These are phyloP conservation scores for Metahyphopichia silvanorum DNA, from an alignment of 805 yeast genomes.

Conservation along the genomic window DNA sequence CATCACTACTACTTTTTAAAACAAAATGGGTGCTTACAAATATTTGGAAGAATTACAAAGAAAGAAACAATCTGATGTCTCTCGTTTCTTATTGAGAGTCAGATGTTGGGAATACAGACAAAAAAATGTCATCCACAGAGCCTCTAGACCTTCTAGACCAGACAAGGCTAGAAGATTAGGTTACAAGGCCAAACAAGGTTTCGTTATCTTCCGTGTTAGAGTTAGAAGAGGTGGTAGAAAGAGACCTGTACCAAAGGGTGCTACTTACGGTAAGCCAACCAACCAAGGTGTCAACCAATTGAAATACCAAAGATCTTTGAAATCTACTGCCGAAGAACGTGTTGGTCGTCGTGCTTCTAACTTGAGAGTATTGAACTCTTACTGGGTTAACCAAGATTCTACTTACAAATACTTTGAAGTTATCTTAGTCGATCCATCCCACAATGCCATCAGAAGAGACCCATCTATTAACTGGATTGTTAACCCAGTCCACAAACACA, in stretches of 20 bases:
- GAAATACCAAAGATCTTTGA: constrained; percentile 97
- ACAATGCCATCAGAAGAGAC: constrained; percentile 98
- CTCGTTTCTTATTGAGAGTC: constrained; percentile 98
- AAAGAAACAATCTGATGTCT: constrained; percentile 99
- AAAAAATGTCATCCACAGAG: constrained; percentile 97
- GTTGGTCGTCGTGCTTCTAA: constrained; percentile 98
- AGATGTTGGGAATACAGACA: constrained; percentile 99
- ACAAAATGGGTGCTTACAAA: constrained; percentile 98
- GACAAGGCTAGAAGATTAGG: constrained; percentile 99
- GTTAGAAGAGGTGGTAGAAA: constrained; percentile 99
- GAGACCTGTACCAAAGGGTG: constrained; percentile 99
- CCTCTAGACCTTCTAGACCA: constrained; percentile 98
- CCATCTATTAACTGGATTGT: constrained; percentile 99
- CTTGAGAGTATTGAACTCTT: constrained; percentile 98
- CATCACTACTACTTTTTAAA: constrained; percentile 1
- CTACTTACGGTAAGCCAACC: constrained; percentile 99
- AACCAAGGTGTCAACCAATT: constrained; percentile 99
- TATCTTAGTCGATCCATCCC: constrained; percentile 94
- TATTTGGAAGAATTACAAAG: constrained; percentile 98
- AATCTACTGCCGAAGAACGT: constrained; percentile 99
- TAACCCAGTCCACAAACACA: constrained; percentile 99
- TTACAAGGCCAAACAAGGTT: constrained; percentile 99
- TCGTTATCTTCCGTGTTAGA: constrained; percentile 96
- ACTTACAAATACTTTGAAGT: constrained; percentile 99
- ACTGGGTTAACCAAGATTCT: constrained; percentile 99